Base-by-base conservation (phyloP, 1,139 yeast genomes). In the Pichia sp. region DNA sequence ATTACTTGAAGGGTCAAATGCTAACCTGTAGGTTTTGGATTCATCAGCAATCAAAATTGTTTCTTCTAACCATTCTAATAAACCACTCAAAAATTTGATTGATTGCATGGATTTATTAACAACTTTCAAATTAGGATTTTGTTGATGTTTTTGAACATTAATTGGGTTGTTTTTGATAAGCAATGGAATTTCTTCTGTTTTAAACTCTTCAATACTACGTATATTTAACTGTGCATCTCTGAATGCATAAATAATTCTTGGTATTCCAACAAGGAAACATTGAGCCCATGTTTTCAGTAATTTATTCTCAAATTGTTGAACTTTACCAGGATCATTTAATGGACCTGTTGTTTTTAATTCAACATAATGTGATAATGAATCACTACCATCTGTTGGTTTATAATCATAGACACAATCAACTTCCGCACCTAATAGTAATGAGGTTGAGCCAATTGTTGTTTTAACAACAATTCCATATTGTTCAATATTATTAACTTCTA, bases 271-370 rank as follows among this genome's bases (percentile, higher is more conserved):
- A 43, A 95, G 71, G 67, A 91, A 95, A 57, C 96, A 84, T 70
- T 91, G 98, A 3, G 96, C 90, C 99, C 99, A 95, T 0, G 95
- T 77, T 56, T 75, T 80, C 66, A 84, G 80, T 45, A 91, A 68
- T 66, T 83, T 90, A 67, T 69, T 78, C 65, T 91, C 96, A 63
- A 91, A 90, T 8, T 70, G 74, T 34, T 71, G 70, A 27, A 82
- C 79, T 42, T 81, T 81, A 16, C 73, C 73, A 11, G 79, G 80
- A 42, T 74, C 72, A 34, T 73, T 75, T 0, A 91, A 73, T 10
- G 75, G 71, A 45, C 77, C 74, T 6, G 83, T 72, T 1, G 97
- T 88, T 64, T 91, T 93, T 58, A 95, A 73, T 66, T 93, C 98
- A 10, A 86, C 84, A 65, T 93, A 95, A 67, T 89, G 96, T 10